Percentiles rank a stretch among this genome's conserved stretches.
Conservation (phyloP, 352 stramenopile genomes). For the Pythium folliculosum region DNA sequence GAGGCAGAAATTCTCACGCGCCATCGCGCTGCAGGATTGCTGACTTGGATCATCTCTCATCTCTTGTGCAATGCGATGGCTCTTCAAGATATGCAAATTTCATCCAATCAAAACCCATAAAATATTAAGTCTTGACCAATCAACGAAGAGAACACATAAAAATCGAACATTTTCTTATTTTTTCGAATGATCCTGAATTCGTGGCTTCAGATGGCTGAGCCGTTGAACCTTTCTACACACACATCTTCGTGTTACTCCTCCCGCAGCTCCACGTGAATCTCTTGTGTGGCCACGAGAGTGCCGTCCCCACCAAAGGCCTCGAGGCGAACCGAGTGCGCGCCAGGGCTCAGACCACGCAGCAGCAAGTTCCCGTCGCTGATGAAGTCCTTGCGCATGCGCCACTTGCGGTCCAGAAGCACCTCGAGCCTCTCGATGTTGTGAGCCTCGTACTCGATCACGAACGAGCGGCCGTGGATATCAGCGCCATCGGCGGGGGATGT, state of each 20-base stretch:
- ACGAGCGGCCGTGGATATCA: slow-evolving; percentile 19
- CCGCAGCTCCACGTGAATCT: background rate
- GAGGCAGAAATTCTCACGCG: background rate
- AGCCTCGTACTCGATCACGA: slow-evolving; percentile 45
- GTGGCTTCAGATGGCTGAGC: too few species aligned
- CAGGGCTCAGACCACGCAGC: slow-evolving; percentile 38
- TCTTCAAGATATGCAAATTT: background rate
- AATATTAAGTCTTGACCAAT: background rate
- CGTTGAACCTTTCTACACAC: background rate
- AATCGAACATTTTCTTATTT: background rate
- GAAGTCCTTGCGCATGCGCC: slow-evolving; percentile 34
- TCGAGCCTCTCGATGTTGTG: slow-evolving; percentile 39
- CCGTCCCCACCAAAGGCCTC: slow-evolving; percentile 22
- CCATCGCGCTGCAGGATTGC: background rate
- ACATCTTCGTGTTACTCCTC: background rate
- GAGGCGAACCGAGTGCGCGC: slow-evolving; percentile 35
- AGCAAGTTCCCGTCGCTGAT: slow-evolving; percentile 45
- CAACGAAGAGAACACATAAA: background rate
- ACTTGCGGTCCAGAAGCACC: slow-evolving; percentile 33
- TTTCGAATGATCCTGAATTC: background rate
- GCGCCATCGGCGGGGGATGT: slow-evolving; percentile 32
- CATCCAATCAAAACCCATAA: background rate
- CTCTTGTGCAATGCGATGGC: too few species aligned
- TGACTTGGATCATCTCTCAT: background rate
- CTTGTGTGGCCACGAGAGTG: background rate